Conservation (phyloP, 192 early-diverging fungal genomes). For the Coemansia sp. region DNA sequence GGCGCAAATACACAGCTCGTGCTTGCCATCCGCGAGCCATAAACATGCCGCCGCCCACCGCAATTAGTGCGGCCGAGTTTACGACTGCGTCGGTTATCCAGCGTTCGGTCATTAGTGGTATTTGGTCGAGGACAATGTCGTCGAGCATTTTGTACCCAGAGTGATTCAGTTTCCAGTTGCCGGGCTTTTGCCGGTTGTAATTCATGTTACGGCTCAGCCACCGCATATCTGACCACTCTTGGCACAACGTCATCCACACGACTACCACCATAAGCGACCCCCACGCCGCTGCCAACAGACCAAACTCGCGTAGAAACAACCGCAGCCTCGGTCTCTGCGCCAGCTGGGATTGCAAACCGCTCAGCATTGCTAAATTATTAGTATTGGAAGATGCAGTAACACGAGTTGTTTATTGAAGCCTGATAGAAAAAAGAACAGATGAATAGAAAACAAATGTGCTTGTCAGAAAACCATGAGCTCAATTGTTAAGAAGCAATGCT, state of each 20-base stretch:
- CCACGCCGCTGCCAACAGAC: constrained; percentile 15
- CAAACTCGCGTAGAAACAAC: constrained; percentile 15
- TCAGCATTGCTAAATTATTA: not conserved
- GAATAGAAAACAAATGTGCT: not conserved
- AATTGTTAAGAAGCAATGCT: too few species aligned
- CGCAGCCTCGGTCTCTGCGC: constrained; percentile 23
- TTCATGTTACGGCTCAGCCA: constrained; percentile 9
- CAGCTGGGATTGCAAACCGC: constrained; percentile 32
- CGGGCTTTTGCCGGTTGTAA: not conserved
- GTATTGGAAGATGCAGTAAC: too few species aligned
- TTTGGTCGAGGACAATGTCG: constrained; percentile 26
- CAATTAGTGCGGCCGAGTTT: constrained; percentile 11
- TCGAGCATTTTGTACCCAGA: constrained; percentile 10
- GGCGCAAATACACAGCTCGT: constrained; percentile 52
- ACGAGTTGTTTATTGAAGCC: not conserved
- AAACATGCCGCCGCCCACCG: constrained; percentile 17
- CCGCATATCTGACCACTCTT: constrained; percentile 51
- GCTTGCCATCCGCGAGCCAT: constrained; percentile 41
- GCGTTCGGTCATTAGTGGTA: constrained; percentile 10
- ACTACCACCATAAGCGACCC: constrained; percentile 14
- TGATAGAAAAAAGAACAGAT: not conserved
- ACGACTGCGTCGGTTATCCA: constrained; percentile 33
- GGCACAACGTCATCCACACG: constrained; percentile 43
- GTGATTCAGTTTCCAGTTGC: not conserved
- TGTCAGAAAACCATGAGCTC: too few species aligned